Conservation (phyloP, 1,284 basidiomycete species). For the Porphyrellus sp. region DNA sequence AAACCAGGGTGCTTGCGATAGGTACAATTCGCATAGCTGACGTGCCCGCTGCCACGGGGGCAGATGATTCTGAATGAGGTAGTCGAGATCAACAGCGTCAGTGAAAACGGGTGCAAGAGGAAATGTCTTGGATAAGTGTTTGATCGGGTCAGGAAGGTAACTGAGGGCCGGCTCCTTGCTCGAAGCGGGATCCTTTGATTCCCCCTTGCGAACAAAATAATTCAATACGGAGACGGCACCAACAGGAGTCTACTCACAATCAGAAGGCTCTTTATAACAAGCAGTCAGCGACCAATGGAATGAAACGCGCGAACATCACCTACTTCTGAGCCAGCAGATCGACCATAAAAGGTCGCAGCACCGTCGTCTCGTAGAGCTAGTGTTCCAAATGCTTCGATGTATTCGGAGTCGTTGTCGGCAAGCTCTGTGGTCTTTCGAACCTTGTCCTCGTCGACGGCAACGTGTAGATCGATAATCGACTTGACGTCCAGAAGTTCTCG, state of each 20-base stretch:
- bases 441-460: constrained; percentile 43
- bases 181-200: constrained; percentile 12
- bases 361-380: constrained; percentile 62
- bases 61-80: constrained; percentile 47
- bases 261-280: constrained; percentile 43
- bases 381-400: constrained; percentile 62
- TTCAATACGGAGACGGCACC: background rate
- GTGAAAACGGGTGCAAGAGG: constrained; percentile 44
- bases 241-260: constrained; percentile 41
- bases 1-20: constrained; percentile 73
- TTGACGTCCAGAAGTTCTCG: constrained; percentile 68
- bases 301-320: constrained; percentile 19
- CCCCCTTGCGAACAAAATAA: constrained; percentile 23
- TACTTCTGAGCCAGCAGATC: constrained; percentile 62
- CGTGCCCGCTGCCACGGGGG: constrained; percentile 56
- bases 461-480: constrained; percentile 61
- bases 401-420: constrained; percentile 46
- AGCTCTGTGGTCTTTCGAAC: constrained; percentile 19
- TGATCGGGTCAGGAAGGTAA: constrained; percentile 36
- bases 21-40: constrained; percentile 58
- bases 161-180: background rate
- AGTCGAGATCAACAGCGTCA: constrained; percentile 42
- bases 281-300: constrained; percentile 1
- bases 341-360: constrained; percentile 61
- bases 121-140: constrained; percentile 50